Base-by-base conservation (phyloP, 202 grass and related monocot species). In the Hordeum pubiflorum region DNA sequence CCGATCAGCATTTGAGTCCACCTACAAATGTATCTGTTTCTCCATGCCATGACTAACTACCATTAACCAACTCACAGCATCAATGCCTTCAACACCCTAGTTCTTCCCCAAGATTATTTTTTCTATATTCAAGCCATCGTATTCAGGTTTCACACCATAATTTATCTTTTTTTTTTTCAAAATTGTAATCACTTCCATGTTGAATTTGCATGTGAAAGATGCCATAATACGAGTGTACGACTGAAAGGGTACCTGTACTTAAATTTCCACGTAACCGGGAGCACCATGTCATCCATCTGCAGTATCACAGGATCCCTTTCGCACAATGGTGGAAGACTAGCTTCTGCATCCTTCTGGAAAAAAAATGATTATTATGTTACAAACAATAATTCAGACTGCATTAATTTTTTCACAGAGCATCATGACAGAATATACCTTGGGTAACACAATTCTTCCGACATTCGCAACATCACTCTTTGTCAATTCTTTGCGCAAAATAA, bases 381-480 rank as follows among this genome's bases (percentile, higher is more conserved):
- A 71, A 63, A 84, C 43, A 7, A 46, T 73, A 65, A 72, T 66
- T 77, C 46, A 76, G 17, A 75, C 15, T 70, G 34, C 65, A 46
- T 31, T 37, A 70, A 10, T 38, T 43, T 65, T 66, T 38, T 85
- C 57, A 27, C 18, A 70, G 59, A 71, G 41, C 5, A 23, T 58
- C 32, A 41, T 55, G 85, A 72, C 55, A 58, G 14, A 75, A 84
- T 17, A 81, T 88, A 95, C 95, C 90, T 98, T 98, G 20, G 92
- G 95, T 74, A 98, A 81, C 44, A 95, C 95, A 80, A 98, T 93
- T 85, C 95, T 92, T 36, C 92, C 95, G 0, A 91, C 75, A 76
- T 84, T 98, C 74, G 86, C 88, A n/a, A 93, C 95, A 83, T 98
- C 95, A 55, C 90, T 95, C 67, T 93, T 98, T 31, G 95, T 95